Conservation (phyloP, 2,329 filamentous ascomycete genomes). For the Aureobasidium melanogenum region DNA sequence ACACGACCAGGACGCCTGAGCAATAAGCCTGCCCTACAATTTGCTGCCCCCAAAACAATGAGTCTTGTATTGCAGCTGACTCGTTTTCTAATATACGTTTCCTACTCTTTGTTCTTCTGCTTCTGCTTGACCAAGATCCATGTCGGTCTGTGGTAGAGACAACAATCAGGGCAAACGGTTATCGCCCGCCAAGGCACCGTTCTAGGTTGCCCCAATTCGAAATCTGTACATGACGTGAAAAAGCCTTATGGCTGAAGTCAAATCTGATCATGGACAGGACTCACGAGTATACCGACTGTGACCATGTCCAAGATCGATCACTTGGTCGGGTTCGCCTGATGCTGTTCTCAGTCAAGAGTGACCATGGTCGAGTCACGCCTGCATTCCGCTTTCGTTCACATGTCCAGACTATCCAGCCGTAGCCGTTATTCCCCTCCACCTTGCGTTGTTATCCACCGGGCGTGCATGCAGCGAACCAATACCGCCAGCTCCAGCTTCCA, state of each 20-base stretch:
- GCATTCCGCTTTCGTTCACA: constrained; percentile 4
- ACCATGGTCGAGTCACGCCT: neutral
- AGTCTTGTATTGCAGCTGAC: neutral
- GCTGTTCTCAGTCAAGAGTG: neutral
- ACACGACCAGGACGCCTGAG: neutral
- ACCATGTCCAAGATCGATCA: neutral
- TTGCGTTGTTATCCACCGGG: neutral
- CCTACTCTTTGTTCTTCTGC: neutral
- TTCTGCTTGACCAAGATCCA: neutral
- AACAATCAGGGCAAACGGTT: constrained; percentile 1
- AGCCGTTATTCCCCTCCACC: neutral
- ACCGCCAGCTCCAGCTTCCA: neutral
- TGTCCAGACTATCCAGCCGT: constrained; percentile 1
- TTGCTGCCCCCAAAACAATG: neutral
- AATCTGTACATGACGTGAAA: neutral
- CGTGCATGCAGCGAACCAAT: constrained; percentile 3
- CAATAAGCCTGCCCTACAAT: neutral
- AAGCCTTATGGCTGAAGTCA: neutral
- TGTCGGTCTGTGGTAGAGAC: neutral
- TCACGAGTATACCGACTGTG: neutral
- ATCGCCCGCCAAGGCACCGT: neutral
- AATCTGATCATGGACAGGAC: neutral
- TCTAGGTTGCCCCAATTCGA: neutral
- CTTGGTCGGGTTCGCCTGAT: neutral
- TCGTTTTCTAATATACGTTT: neutral